Conservation (phyloP, 306 rosid species). For the Nissolia schottii region DNA sequence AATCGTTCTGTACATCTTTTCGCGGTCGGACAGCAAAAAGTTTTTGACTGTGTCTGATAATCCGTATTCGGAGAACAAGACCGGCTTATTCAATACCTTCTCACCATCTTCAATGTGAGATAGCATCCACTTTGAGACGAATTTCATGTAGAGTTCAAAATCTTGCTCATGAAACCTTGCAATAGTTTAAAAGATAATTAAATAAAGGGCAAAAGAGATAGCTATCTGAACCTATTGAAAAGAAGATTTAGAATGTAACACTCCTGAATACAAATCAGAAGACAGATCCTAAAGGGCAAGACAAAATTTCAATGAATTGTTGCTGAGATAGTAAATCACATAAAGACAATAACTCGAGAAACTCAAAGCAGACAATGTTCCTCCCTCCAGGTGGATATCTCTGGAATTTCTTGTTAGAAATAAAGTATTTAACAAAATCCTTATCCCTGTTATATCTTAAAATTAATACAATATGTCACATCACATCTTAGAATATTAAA, state of each 20-base stretch:
- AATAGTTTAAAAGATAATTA: neutral
- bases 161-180: constrained; percentile 61
- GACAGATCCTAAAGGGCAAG: neutral
- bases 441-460: too few species aligned
- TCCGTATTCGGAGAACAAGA: constrained; percentile 90
- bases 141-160: constrained; percentile 60
- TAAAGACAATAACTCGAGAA: neutral
- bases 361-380: neutral
- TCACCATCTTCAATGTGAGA: constrained; percentile 96
- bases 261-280: constrained; percentile 4
- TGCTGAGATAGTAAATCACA: neutral
- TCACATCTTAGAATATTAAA: too few species aligned
- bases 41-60: constrained; percentile 61
- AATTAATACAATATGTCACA: too few species aligned
- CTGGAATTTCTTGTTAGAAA: too few species aligned
- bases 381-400: neutral
- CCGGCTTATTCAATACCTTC: constrained; percentile 67
- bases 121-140: constrained; percentile 80
- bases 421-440: too few species aligned
- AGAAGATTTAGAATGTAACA: neutral
- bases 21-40: constrained; percentile 53
- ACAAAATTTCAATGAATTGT: neutral
- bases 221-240: neutral
- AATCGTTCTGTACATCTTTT: constrained; percentile 54
- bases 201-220: neutral